phyloP scores from a whole-genome alignment of 2,329 filamentous ascomycete genomes.

The Fusarium cyanostomum region DNA sequence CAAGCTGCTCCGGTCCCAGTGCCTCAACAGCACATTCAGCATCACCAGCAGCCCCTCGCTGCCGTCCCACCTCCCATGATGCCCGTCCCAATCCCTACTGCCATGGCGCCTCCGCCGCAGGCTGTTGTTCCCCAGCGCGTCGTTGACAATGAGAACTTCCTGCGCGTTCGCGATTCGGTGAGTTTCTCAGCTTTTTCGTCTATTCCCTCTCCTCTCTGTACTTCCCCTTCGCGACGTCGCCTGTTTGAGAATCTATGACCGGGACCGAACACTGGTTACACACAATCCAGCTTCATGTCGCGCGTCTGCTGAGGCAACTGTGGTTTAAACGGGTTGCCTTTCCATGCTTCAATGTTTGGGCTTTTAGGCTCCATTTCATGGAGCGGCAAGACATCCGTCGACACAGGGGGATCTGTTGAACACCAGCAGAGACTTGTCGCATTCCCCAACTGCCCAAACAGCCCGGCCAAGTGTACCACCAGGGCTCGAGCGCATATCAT shows the following conservation, averaged over 20 bases:
- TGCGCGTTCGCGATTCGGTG: constrained; percentile 84
- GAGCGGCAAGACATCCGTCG: not conserved
- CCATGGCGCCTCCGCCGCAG: constrained; percentile 31
- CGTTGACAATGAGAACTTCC: constrained; percentile 79
- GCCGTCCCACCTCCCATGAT: constrained; percentile 53
- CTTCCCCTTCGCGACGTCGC: not conserved
- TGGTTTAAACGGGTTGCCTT: not conserved
- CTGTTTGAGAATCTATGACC: not conserved
- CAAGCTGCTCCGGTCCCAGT: constrained; percentile 49
- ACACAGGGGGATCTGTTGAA: not conserved
- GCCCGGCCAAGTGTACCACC: not conserved
- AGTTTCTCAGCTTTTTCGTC: constrained; percentile 50
- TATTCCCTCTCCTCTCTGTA: constrained; percentile 4
- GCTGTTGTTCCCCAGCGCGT: constrained; percentile 46
- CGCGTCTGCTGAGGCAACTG: not conserved
- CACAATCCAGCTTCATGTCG: not conserved
- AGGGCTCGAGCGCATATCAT: not conserved
- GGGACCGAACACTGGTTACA: not conserved
- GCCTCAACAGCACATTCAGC: constrained; percentile 35
- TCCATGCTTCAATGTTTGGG: not conserved
- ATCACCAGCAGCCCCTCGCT: constrained; percentile 42
- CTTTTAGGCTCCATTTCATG: not conserved
- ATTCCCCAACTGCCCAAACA: not conserved
- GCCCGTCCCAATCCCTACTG: constrained; percentile 46
- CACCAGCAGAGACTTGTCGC: not conserved